phyloP scores from a whole-genome alignment of 1,139 yeast species.

The Spencermartinsiella ligniputridi region DNA sequence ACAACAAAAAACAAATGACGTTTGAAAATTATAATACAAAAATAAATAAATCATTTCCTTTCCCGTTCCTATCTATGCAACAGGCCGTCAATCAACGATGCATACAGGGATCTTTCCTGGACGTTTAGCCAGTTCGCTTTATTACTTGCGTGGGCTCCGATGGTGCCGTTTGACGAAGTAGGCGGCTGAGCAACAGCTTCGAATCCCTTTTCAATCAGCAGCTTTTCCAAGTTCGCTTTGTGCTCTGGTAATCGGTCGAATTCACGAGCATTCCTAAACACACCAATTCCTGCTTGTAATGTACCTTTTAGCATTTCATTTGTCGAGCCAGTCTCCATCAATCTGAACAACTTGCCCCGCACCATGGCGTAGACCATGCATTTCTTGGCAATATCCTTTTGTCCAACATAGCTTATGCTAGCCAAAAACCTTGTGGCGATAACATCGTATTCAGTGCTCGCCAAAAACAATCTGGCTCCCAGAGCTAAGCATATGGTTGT shows the following conservation, averaged over 20 bases:
- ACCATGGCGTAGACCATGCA: constrained; percentile 25
- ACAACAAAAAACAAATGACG: background rate
- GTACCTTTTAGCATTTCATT: constrained; percentile 18
- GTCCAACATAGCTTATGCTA: constrained; percentile 42
- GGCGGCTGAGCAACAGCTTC: background rate
- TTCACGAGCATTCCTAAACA: constrained; percentile 19
- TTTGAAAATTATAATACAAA: background rate
- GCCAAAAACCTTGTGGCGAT: constrained; percentile 52
- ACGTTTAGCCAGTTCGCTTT: background rate
- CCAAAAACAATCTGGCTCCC: constrained; percentile 49
- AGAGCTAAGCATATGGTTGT: constrained; percentile 49
- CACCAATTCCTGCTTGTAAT: constrained; percentile 19
- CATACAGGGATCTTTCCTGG: background rate
- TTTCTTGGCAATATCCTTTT: constrained; percentile 23
- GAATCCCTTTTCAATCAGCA: constrained; percentile 20
- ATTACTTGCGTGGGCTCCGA: background rate
- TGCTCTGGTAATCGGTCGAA: constrained; percentile 17
- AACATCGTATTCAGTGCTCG: constrained; percentile 48
- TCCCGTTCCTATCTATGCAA: background rate
- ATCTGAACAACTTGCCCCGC: constrained; percentile 19
- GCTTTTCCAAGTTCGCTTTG: constrained; percentile 14
- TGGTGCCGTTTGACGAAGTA: background rate
- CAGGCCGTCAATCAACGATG: constrained; percentile 1
- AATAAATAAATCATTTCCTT: background rate
- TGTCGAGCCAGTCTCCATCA: constrained; percentile 22